A percentile compares a stretch with the other conserved stretches of the same genome.
Conservation (phyloP, 2,329 filamentous ascomycete species). For the Lecanicillium sp. region DNA sequence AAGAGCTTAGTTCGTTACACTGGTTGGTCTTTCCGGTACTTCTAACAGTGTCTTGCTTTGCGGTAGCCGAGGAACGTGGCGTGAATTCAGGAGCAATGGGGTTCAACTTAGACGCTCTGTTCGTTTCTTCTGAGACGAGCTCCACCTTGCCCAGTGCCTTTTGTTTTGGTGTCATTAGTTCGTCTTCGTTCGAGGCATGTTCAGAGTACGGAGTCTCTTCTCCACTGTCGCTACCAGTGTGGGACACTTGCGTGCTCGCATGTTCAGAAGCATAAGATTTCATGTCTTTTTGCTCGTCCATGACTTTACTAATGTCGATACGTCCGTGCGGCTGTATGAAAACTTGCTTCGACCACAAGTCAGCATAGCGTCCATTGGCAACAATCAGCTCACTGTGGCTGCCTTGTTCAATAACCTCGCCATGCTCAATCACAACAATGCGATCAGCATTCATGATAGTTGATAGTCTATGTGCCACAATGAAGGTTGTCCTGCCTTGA, state of each 20-base stretch:
- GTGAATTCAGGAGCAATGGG: constrained; percentile 48
- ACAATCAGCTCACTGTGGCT: constrained; percentile 50
- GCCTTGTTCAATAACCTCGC: constrained; percentile 55
- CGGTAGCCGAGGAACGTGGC: constrained; percentile 23
- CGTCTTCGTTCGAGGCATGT: constrained; percentile 3
- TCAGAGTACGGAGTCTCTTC: constrained; percentile 8
- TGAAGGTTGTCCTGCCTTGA: constrained; percentile 55
- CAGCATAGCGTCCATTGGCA: constrained; percentile 52
- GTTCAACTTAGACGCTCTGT: constrained; percentile 35
- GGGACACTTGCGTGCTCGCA: constrained; percentile 7
- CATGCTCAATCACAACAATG: constrained; percentile 57
- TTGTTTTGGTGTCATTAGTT: constrained; percentile 12
- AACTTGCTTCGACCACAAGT: constrained; percentile 57
- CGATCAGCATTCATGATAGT: constrained; percentile 63
- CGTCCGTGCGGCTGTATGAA: constrained; percentile 21
- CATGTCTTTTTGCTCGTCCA: constrained; percentile 6
- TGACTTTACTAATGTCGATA: constrained; percentile 3
- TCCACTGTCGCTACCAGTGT: constrained; percentile 8
- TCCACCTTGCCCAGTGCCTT: constrained; percentile 5
- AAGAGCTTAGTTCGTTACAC: constrained; percentile 4
- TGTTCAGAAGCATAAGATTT: constrained; percentile 2
- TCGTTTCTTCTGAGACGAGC: constrained; percentile 8
- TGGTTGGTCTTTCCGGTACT: not conserved
- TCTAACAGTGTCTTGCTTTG: not conserved
- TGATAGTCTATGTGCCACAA: constrained; percentile 61